Conservation (phyloP, 2,329 filamentous ascomycete genomes). For the Dactylellina leptospora region DNA sequence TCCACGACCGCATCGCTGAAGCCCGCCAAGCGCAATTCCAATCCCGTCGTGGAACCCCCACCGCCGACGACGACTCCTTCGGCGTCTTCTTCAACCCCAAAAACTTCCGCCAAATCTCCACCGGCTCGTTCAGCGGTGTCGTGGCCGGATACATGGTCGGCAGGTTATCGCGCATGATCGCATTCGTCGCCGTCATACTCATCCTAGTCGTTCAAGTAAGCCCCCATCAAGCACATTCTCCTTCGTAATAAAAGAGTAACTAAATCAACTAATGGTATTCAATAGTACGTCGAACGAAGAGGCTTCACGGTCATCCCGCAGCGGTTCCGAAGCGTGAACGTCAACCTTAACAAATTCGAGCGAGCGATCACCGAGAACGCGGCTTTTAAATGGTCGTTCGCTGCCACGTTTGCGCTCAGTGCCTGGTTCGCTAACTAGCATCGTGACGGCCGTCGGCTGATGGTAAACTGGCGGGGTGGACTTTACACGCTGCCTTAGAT, state of each 20-base stretch:
- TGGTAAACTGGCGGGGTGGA: too few relatives aligned
- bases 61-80: background rate
- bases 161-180: slow-evolving; percentile 20
- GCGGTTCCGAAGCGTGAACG: too few relatives aligned
- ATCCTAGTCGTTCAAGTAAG: slow-evolving; percentile 32
- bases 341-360: background rate
- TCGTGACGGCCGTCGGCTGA: too few relatives aligned
- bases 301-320: slow-evolving; percentile 14
- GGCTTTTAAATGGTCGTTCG: slow-evolving; percentile 42
- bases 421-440: slow-evolving; percentile 49
- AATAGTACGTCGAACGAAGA: slow-evolving; percentile 41
- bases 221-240: background rate
- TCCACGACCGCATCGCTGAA: slow-evolving; percentile 25
- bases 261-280: background rate
- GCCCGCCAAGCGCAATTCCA: slow-evolving; percentile 2
- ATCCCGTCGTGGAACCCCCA: background rate
- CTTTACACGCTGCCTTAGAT: background rate
- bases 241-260: background rate
- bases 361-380: slow-evolving; percentile 16
- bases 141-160: slow-evolving; percentile 30
- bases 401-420: slow-evolving; percentile 32
- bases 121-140: slow-evolving; percentile 37
- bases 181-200: slow-evolving; percentile 14
- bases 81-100: slow-evolving; percentile 4
- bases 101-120: slow-evolving; percentile 31